Conservation (phyloP, 139 green algal genomes). For the Picochlorum sp. region DNA sequence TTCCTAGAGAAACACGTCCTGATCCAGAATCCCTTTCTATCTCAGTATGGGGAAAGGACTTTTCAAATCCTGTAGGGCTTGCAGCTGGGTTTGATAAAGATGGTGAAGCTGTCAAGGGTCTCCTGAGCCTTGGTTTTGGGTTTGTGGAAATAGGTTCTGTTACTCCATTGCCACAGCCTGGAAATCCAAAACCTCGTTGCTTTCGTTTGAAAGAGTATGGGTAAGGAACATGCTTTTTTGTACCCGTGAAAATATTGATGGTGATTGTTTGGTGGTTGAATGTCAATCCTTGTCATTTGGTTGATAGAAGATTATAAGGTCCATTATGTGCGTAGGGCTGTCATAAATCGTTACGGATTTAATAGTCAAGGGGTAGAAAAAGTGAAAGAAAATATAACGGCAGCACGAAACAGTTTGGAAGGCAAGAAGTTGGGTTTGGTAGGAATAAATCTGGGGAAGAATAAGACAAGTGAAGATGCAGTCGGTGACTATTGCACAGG, state of each 20-base stretch:
- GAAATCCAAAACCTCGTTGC: slow-evolving; percentile 83
- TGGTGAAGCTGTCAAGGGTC: slow-evolving; percentile 60
- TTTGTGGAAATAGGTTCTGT: slow-evolving; percentile 90
- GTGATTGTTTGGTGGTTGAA: not conserved
- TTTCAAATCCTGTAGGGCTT: slow-evolving; percentile 88
- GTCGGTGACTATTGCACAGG: slow-evolving; percentile 75
- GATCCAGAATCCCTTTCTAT: slow-evolving; percentile 50
- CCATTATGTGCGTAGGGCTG: slow-evolving; percentile 39
- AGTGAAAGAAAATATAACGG: slow-evolving; percentile 29
- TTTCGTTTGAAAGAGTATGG: slow-evolving; percentile 75
- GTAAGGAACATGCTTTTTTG: slow-evolving; percentile 31
- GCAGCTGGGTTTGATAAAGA: slow-evolving; percentile 98
- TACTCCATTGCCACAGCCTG: slow-evolving; percentile 82
- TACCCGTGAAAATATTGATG: not conserved
- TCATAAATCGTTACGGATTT: slow-evolving; percentile 98
- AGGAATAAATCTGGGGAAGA: slow-evolving; percentile 96
- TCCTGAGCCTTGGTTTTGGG: slow-evolving; percentile 85
- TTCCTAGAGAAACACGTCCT: slow-evolving; percentile 51
- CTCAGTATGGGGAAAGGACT: slow-evolving; percentile 57
- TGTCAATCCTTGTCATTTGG: no score
- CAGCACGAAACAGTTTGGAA: slow-evolving; percentile 34
- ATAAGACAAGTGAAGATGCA: slow-evolving; percentile 80
- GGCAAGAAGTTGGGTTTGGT: slow-evolving; percentile 47
- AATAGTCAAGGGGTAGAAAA: slow-evolving; percentile 83
- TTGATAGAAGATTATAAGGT: no score